Evolutionary conservation across 352 stramenopile species (phyloP), one percentile per base, ranked within the genome.

Genomic region (Aphanomyces astaci): DNA sequence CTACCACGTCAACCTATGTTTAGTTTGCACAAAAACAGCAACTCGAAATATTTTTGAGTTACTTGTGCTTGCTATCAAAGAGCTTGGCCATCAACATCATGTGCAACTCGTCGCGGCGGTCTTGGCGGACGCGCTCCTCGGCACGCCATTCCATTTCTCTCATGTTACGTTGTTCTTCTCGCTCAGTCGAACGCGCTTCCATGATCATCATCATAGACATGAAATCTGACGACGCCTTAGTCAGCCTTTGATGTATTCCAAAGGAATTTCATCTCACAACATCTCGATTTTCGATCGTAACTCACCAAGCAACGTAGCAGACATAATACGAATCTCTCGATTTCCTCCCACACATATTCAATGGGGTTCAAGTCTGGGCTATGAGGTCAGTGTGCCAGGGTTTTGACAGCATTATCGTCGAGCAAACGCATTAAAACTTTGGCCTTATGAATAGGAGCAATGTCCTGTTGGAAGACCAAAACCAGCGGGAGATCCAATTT

Each of bases 351-450:
- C n/a, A 65, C n/a, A 53, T 65, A 4, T 30, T 65, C 56, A 24
- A 65, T 65, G 32, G 56, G 56, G 40, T 65, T 65, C 32, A 65
- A 36, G 51, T 68, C 43, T 5, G 60, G 60, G 27, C 60, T 68
- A 13, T 59, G 46, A 9, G 60, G 7, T 30, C 40, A 45, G 27
- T 68, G 60, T 19, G 9, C 24, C 33, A 66, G 28, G 9, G 28
- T 17, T 17, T 66, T 33, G 10, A 66, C n/a, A 19, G 24, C 32
- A 36, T 53, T 27, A 13, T 66, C 57, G 13, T 24, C 46, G 10
- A 66, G 17, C 11, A 55, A 36, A 0, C 13, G 17, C 7, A 11
- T 24, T 10, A 48, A 36, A 31, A 27, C 24, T 24, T 39, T 52
- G 4, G 57, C 19, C 19, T 43, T 36, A 30, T 66, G 57, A 19